Evolutionary conservation across 768 basidiomycete species (phyloP).

Genomic region (Lactarius quietus): DNA sequence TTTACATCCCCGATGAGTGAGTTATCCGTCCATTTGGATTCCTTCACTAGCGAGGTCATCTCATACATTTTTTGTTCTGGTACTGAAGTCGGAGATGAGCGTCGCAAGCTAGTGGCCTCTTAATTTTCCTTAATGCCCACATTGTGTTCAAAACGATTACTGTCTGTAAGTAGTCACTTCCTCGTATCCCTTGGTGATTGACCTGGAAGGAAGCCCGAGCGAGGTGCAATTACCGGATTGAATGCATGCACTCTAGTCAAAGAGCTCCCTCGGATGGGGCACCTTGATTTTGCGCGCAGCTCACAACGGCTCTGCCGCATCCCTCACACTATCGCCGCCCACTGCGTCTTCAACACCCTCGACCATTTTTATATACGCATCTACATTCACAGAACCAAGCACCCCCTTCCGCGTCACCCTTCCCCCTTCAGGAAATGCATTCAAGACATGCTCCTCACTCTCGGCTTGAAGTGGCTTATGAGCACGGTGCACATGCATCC

Average conservation of each 20-base stretch:
- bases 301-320: conserved; percentile 14
- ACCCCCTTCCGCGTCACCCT: conserved; percentile 92
- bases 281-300: neutral
- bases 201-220: too few relatives aligned
- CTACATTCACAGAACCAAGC: conserved; percentile 37
- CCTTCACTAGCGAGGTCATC: neutral
- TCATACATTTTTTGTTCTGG: too few relatives aligned
- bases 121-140: conserved; percentile 78
- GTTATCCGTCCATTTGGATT: neutral
- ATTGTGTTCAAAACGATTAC: conserved; percentile 81
- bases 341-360: conserved; percentile 1
- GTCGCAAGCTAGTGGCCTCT: conserved; percentile 48
- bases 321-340: conserved; percentile 19
- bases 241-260: too few relatives aligned
- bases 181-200: neutral
- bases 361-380: too few relatives aligned
- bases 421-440: conserved; percentile 68
- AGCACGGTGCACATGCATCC: conserved; percentile 80
- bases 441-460: conserved; percentile 70
- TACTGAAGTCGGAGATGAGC: conserved; percentile 26
- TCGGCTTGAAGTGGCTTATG: conserved; percentile 79
- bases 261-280: too few relatives aligned
- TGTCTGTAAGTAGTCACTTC: conserved; percentile 54
- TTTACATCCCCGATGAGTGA: conserved; percentile 55
- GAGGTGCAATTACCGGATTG: too few relatives aligned